Evolutionary conservation across 331 rosid species (phyloP).

Genomic region (Acacia pycnantha): DNA sequence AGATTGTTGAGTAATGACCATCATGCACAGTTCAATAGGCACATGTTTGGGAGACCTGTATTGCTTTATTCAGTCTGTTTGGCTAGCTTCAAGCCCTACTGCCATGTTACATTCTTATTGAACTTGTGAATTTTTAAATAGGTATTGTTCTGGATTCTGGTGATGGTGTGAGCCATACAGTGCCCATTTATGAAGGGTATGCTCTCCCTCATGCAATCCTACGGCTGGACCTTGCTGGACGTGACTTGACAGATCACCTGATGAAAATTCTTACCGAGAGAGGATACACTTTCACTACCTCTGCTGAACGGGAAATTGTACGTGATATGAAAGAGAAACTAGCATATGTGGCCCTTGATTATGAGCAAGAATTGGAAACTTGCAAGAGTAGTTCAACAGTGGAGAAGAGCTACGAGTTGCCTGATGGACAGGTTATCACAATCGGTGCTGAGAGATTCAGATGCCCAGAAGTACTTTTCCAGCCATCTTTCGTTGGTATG

Average conservation of each 20-base stretch:
- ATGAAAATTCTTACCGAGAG: constrained; percentile 84
- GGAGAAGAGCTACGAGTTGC: constrained; percentile 87
- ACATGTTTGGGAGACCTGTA: constrained; percentile 11
- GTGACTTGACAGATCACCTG: constrained; percentile 79
- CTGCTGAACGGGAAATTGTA: constrained; percentile 93
- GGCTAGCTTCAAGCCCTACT: constrained; percentile 4
- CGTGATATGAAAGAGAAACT: constrained; percentile 90
- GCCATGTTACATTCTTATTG: background rate
- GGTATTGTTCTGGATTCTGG: constrained; percentile 93
- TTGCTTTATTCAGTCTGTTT: background rate
- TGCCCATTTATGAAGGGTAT: constrained; percentile 88
- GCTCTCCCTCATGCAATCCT: constrained; percentile 93
- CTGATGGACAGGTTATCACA: constrained; percentile 89
- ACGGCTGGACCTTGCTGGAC: constrained; percentile 90
- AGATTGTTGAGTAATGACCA: constrained; percentile 16
- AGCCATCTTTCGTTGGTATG: constrained; percentile 89
- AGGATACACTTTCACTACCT: constrained; percentile 84
- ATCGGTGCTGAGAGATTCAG: constrained; percentile 92
- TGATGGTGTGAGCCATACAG: constrained; percentile 94
- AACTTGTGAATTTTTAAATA: constrained; percentile 31
- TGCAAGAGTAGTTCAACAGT: constrained; percentile 79
- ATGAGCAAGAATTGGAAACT: constrained; percentile 82
- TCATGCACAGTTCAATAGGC: background rate
- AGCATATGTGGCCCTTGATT: constrained; percentile 86
- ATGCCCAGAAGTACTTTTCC: constrained; percentile 89